phyloP scores from a whole-genome alignment of 176 grass and related monocot genomes.

The Hyparrhenia diplandra region DNA sequence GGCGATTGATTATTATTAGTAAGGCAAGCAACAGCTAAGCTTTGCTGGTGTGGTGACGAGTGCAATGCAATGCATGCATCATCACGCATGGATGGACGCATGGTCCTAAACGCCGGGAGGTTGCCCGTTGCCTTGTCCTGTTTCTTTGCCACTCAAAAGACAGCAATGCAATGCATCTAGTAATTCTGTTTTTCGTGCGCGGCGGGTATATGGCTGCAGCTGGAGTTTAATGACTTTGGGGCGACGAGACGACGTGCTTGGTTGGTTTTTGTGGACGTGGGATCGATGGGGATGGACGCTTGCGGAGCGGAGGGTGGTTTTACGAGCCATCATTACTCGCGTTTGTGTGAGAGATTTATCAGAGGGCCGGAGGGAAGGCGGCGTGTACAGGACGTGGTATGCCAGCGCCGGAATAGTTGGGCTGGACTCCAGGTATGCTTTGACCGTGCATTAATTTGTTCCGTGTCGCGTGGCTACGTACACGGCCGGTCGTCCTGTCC shows the following conservation, averaged over 20 bases:
- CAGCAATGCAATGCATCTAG: not conserved
- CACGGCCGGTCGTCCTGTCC: not conserved
- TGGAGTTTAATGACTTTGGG: not conserved
- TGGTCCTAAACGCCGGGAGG: not conserved
- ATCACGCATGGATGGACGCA: not conserved
- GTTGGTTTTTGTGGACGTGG: not conserved
- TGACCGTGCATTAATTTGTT: not conserved
- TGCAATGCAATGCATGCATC: not conserved
- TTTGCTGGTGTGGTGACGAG: constrained; percentile 38
- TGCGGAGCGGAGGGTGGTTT: not conserved
- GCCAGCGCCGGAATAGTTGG: not conserved
- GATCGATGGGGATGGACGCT: not conserved
- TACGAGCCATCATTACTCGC: not conserved
- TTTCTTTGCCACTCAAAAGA: not conserved
- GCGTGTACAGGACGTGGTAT: not conserved
- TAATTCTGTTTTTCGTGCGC: not conserved
- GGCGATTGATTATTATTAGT: not conserved
- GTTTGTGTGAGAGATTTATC: not conserved
- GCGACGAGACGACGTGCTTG: not conserved
- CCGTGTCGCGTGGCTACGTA: not conserved
- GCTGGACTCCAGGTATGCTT: not conserved
- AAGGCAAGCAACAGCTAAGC: constrained; percentile 33
- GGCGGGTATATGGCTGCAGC: not conserved
- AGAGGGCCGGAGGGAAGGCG: not conserved
- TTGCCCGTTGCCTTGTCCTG: constrained; percentile 9